phyloP scores from a whole-genome alignment of 2,329 filamentous ascomycete species.

The Botrytis paeoniae region DNA sequence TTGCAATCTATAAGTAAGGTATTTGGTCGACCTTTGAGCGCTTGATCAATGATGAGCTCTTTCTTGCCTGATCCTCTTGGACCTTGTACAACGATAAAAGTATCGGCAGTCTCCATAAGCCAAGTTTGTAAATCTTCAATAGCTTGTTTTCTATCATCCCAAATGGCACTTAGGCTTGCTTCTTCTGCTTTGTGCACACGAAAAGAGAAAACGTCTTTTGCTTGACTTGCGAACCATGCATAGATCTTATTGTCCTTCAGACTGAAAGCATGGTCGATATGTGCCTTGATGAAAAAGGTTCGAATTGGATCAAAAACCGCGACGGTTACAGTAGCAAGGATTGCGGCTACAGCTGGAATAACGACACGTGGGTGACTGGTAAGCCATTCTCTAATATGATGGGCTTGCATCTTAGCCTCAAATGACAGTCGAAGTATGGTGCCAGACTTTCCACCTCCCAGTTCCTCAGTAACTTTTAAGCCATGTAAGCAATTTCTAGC shows the following conservation, averaged over 20 bases:
- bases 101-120: slow-evolving; percentile 84
- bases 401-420: slow-evolving; percentile 70
- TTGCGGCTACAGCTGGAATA: slow-evolving; percentile 75
- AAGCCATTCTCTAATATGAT: slow-evolving; percentile 85
- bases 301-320: slow-evolving; percentile 91
- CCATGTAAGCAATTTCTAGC: slow-evolving; percentile 73
- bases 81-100: slow-evolving; percentile 90
- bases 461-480: slow-evolving; percentile 63
- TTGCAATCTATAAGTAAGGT: slow-evolving; percentile 91
- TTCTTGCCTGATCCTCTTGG: slow-evolving; percentile 88
- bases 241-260: slow-evolving; percentile 71
- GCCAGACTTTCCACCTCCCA: slow-evolving; percentile 71
- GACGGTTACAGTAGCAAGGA: slow-evolving; percentile 80
- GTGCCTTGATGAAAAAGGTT: slow-evolving; percentile 85
- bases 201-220: slow-evolving; percentile 63
- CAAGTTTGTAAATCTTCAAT: slow-evolving; percentile 81
- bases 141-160: slow-evolving; percentile 59
- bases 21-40: slow-evolving; percentile 70
- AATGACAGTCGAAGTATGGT: slow-evolving; percentile 81
- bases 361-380: slow-evolving; percentile 75
- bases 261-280: slow-evolving; percentile 75
- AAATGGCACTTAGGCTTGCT: slow-evolving; percentile 69
- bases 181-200: slow-evolving; percentile 56
- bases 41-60: slow-evolving; percentile 82
- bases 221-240: slow-evolving; percentile 76